Evolutionary conservation across 148 eudicot species (phyloP), one percentile per base, ranked within the genome.

Genomic region (Cornus kousa): DNA sequence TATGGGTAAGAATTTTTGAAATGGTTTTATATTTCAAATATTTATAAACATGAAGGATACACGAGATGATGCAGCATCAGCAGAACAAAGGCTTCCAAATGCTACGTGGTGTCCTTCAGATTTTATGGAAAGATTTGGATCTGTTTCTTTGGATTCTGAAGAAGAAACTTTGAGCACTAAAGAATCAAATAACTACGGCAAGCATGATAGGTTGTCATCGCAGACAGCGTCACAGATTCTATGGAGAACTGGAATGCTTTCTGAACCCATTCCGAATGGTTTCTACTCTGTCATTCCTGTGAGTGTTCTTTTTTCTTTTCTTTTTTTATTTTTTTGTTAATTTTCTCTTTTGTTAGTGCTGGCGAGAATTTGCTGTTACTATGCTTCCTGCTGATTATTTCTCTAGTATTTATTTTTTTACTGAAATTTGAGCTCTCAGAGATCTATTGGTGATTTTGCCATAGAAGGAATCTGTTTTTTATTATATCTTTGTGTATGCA

Each of bases 201-300:
- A 86, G 79, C 85, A 85, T 77, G 89, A 86, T 80, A 82, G 76
- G 57, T 83, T 74, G 72, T 82, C 83, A 67, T 78, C 86, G 72
- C 86, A 90, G 76, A 85, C 87, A 32, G 95, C 92, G 24, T 96
- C 95, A 65, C 90, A 90, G 82, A 89, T 89, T 83, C 91, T 96
- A 33, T 94, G 98, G 99, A 88, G 86, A 79, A 93, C 95, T 74
- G 97, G 97, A 81, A 83, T 86, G 78, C 97, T 96, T 76, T 92
- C 95, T 72, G 94, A 91, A 80, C 91, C 93, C 28, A 92, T 96
- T 74, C 93, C 98, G 55, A 84, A 96, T 90, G 99, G 99, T 62
- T 96, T 96, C 91, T 96, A 90, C 86, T 96, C 92, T 48, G 83
- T 92, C 84, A 85, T 86, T 73, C 97, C 92, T 77, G 98, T 96